Base-by-base conservation (phyloP, 306 rosid genomes). In the Pyrus pyrifolia region DNA sequence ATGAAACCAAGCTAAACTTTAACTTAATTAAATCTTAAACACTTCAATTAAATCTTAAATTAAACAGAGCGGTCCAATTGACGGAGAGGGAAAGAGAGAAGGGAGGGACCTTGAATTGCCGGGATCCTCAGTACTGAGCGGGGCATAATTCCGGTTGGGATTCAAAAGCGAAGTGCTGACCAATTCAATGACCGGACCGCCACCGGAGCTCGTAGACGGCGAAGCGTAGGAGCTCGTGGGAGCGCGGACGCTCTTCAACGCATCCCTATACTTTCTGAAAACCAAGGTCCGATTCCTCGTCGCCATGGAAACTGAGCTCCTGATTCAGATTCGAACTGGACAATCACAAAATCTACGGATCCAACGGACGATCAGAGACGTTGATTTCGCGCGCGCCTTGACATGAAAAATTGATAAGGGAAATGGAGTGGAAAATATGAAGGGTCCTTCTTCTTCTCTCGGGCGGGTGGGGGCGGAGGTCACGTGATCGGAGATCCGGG, bases 51-150 rank as follows among this genome's bases (percentile, higher is more conserved):
- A 62, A 62, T 23, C 63, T 11, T 5, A 11, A 58, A 58, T 58
- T 58, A 58, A 27, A 29, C 11, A 62, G 1, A 25, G 13, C 35
- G 29, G 14, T 27, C 30, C 67, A 13, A 62, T 27, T 62, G 6
- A 64, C 44, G 9, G 3, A 30, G 22, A 15, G 11, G 18, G 64
- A 33, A 21, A 4, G 72, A 33, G 70, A 81, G n/a, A 68, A 68
- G 65, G 55, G 70, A 71, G 71, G 78, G 70, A 95, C 99, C 99
- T 91, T 42, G 97, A 91, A 91, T 79, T 81, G 60, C 93, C 93
- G 35, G 98, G 98, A 88, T 96, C 99, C 4, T 89, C 97, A 8
- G 98, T 92, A 77, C 98, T 96, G n/a, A 96, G 93, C 12, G 96
- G 96, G 79, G 96, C 81, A 38, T 96, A 96, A 51, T 89, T 85